Conservation (phyloP, 2,329 filamentous ascomycete genomes). For the Colletotrichum phormii region DNA sequence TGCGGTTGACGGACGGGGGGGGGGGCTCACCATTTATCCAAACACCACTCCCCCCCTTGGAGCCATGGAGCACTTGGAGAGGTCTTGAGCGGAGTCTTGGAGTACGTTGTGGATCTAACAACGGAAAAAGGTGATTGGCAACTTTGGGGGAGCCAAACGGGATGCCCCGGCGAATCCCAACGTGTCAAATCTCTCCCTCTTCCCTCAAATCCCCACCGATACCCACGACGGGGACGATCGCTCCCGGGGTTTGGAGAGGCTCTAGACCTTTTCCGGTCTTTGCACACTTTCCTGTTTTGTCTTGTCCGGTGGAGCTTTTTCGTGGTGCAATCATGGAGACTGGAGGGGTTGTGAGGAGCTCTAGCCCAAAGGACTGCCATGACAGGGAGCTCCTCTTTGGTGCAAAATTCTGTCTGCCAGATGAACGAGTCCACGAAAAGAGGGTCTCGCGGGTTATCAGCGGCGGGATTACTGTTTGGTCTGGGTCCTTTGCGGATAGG, state of each 20-base stretch:
- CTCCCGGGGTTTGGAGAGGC: constrained; percentile 17
- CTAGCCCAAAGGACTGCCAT: no score
- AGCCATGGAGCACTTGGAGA: no score
- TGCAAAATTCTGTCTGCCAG: background rate
- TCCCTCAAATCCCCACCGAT: background rate
- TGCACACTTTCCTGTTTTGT: background rate
- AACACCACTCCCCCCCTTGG: background rate
- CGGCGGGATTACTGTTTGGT: background rate
- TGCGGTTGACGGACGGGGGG: background rate
- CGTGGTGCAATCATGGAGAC: background rate
- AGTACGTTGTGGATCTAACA: background rate
- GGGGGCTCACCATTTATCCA: background rate
- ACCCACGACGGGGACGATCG: constrained; percentile 30
- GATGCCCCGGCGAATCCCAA: constrained; percentile 25
- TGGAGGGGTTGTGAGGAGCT: background rate
- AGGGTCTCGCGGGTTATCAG: background rate
- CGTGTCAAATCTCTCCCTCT: constrained; percentile 23
- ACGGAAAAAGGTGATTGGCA: constrained; percentile 3
- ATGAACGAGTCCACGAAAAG: background rate
- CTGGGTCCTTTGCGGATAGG: no score
- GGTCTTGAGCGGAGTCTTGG: background rate
- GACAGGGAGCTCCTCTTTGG: constrained; percentile 7
- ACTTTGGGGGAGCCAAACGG: constrained; percentile 17
- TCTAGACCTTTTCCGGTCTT: constrained; percentile 15
- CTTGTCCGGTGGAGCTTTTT: background rate